Conservation (phyloP, 2,329 filamentous ascomycete species). For the Xylariaceae sp. region DNA sequence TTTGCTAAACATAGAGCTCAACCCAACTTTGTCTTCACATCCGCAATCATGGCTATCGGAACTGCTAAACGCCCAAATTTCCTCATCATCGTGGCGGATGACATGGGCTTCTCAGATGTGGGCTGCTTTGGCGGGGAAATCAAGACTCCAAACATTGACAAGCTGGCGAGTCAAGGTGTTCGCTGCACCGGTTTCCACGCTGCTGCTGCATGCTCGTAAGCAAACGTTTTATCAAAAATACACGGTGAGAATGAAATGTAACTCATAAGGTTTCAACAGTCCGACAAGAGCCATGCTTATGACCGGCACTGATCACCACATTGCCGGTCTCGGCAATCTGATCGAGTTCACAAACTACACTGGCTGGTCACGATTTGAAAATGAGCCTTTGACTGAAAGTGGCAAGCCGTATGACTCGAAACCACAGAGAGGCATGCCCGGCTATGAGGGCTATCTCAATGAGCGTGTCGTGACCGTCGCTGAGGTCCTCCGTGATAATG, state of each 20-base stretch:
- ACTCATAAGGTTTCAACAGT: too few species aligned
- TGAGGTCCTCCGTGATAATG: slow-evolving; percentile 25
- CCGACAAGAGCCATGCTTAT: too few species aligned
- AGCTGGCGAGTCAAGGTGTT: slow-evolving; percentile 8
- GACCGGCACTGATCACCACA: slow-evolving; percentile 14
- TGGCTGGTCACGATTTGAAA: too few species aligned
- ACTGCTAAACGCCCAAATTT: slow-evolving; percentile 13
- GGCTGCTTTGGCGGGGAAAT: slow-evolving; percentile 15
- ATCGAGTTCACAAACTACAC: slow-evolving; percentile 9
- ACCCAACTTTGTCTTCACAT: too few species aligned
- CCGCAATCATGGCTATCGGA: slow-evolving; percentile 6
- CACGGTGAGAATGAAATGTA: background rate
- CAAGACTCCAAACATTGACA: slow-evolving; percentile 13
- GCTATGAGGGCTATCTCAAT: slow-evolving; percentile 30
- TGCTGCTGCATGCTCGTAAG: slow-evolving; percentile 13
- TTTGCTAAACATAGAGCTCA: too few species aligned
- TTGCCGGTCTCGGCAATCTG: slow-evolving; percentile 13
- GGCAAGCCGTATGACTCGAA: too few species aligned
- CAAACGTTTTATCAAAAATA: background rate
- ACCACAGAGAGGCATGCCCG: slow-evolving; percentile 11
- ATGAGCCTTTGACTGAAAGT: too few species aligned
- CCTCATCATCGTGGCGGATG: slow-evolving; percentile 13
- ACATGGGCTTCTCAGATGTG: slow-evolving; percentile 14
- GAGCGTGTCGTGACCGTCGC: slow-evolving; percentile 13
- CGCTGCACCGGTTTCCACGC: slow-evolving; percentile 14